These are phyloP conservation scores for Aspergillus sp. DNA, from an alignment of 2,329 filamentous ascomycete species.

Conservation along the genomic window DNA sequence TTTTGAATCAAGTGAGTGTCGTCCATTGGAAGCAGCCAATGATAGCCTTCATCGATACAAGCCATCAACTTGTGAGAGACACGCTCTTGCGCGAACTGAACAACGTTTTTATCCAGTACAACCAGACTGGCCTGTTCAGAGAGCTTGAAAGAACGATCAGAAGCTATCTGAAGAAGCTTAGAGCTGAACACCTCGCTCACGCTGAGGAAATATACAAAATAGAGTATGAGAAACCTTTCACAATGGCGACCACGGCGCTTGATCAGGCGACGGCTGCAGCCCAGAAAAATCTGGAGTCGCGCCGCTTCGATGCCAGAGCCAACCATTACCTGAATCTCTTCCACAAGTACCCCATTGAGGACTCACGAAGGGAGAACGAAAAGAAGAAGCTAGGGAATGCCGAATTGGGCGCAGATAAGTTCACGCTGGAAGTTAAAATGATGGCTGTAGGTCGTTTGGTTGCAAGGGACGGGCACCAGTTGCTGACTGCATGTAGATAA, in stretches of 20 bases:
- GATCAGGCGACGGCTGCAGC: slow-evolving; percentile 21
- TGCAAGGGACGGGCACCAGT: not conserved
- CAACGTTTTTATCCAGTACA: slow-evolving; percentile 32
- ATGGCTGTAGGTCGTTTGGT: slow-evolving; percentile 38
- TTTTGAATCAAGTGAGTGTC: slow-evolving; percentile 58
- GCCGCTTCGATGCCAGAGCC: slow-evolving; percentile 23
- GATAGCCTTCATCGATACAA: slow-evolving; percentile 36
- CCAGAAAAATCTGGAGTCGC: slow-evolving; percentile 9
- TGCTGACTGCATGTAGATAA: slow-evolving; percentile 27
- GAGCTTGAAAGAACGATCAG: slow-evolving; percentile 44
- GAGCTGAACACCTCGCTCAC: slow-evolving; percentile 40
- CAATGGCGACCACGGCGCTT: slow-evolving; percentile 41
- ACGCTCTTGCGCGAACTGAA: slow-evolving; percentile 50
- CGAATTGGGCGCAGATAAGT: slow-evolving; percentile 35
- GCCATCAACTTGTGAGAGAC: slow-evolving; percentile 28
- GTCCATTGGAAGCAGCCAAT: slow-evolving; percentile 59
- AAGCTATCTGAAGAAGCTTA: slow-evolving; percentile 47
- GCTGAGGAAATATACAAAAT: slow-evolving; percentile 53
- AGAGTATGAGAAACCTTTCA: slow-evolving; percentile 58
- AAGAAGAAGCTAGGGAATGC: slow-evolving; percentile 25
- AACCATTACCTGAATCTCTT: slow-evolving; percentile 12
- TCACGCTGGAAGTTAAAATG: slow-evolving; percentile 39
- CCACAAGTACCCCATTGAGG: not conserved
- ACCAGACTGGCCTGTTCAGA: slow-evolving; percentile 35
- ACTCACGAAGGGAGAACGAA: slow-evolving; percentile 20